Percentiles rank a stretch among this genome's conserved stretches.
Evolutionary conservation across 768 basidiomycete genomes (phyloP).

Genomic region (Tricholoma sp.): DNA sequence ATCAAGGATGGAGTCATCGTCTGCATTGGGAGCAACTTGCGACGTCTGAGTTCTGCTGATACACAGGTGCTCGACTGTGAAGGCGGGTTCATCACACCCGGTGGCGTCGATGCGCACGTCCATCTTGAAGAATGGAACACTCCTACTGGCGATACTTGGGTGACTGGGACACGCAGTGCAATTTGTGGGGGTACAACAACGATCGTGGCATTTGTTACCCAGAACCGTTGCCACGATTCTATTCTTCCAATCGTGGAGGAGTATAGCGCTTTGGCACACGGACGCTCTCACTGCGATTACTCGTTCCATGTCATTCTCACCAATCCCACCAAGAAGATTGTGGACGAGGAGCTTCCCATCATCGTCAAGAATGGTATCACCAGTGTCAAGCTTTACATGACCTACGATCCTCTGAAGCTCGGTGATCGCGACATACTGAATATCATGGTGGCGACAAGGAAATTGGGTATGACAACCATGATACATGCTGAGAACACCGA

Average conservation of each 20-base stretch:
- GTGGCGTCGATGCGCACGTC: not conserved
- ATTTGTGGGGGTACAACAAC: not conserved
- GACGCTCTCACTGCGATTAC: not conserved
- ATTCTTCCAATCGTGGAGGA: not conserved
- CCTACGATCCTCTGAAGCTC: not conserved
- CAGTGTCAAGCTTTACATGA: not conserved
- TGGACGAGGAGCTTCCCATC: not conserved
- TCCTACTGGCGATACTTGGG: not conserved
- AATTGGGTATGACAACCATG: not conserved
- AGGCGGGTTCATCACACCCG: not conserved
- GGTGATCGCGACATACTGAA: not conserved
- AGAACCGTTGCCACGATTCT: not conserved
- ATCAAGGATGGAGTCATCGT: not conserved
- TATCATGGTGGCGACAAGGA: not conserved
- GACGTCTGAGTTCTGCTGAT: not conserved
- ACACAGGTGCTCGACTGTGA: not conserved
- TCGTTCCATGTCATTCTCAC: not conserved
- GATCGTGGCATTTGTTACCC: not conserved
- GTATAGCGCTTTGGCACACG: not conserved
- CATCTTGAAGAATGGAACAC: not conserved
- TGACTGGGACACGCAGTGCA: not conserved
- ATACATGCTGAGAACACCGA: not conserved
- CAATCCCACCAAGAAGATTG: not conserved
- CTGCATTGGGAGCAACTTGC: not conserved
- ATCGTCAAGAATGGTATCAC: not conserved